A percentile compares a stretch with the other conserved stretches of the same genome.
These are phyloP conservation scores for Citrus inodora DNA, from an alignment of 345 rosid species.

Conservation along the genomic window DNA sequence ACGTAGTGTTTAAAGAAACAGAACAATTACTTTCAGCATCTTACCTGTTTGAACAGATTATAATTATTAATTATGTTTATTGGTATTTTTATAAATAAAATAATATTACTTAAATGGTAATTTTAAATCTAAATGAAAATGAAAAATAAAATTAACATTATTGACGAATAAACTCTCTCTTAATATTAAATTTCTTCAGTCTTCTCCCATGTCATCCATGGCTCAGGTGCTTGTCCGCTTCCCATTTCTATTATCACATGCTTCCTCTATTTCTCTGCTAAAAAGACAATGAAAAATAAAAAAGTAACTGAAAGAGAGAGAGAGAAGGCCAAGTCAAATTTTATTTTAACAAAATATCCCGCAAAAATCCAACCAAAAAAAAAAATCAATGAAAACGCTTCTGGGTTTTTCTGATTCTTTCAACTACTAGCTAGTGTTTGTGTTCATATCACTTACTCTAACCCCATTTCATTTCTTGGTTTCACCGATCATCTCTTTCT, in stretches of 20 bases:
- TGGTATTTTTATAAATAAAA: no score
- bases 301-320: neutral
- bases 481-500: slow-evolving; percentile 2
- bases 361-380: neutral
- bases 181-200: no score
- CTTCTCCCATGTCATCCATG: neutral
- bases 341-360: neutral
- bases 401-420: neutral
- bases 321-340: neutral
- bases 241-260: neutral
- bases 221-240: neutral
- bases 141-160: no score
- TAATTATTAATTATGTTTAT: no score
- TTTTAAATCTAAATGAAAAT: no score
- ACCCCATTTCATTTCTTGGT: slow-evolving; percentile 7
- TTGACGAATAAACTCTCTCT: no score
- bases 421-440: neutral
- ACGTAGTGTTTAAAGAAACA: no score
- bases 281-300: neutral
- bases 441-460: neutral
- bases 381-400: neutral
- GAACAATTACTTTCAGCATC: no score
- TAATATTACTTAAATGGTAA: no score
- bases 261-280: neutral
- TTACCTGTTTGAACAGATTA: no score